Percentiles rank a stretch among this genome's conserved stretches.
Evolutionary conservation across 2,329 filamentous ascomycete genomes (phyloP).

Genomic region (Byssochlamys sp.): DNA sequence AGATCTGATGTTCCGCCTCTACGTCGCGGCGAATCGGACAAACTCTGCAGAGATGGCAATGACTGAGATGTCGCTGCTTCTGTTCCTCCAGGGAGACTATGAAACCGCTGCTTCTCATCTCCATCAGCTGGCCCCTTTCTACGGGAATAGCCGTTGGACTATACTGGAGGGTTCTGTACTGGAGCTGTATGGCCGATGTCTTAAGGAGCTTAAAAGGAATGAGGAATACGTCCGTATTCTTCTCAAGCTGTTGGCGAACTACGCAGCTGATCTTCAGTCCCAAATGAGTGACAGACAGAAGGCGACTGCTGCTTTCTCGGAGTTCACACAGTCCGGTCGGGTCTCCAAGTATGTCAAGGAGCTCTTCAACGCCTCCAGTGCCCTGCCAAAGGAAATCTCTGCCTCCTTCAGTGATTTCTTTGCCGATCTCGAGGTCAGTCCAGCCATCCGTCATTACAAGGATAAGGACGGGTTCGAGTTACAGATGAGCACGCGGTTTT

Average conservation of each 20-base stretch:
- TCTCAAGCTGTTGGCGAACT: constrained; percentile 51
- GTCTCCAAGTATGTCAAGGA: constrained; percentile 28
- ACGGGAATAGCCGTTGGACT: constrained; percentile 68
- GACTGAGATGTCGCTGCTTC: constrained; percentile 76
- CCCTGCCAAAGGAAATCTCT: constrained; percentile 52
- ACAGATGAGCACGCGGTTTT: constrained; percentile 57
- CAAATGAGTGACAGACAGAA: constrained; percentile 21
- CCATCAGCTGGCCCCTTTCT: constrained; percentile 65
- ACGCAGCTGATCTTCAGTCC: constrained; percentile 25
- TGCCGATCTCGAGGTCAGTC: constrained; percentile 56
- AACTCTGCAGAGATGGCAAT: constrained; percentile 69
- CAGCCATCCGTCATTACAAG: constrained; percentile 58
- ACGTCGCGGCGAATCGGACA: constrained; percentile 64
- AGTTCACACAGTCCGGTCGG: constrained; percentile 20
- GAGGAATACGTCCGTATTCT: constrained; percentile 72
- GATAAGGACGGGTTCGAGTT: constrained; percentile 67
- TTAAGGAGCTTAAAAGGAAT: constrained; percentile 63
- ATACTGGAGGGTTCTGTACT: constrained; percentile 73
- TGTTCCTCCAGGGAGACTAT: constrained; percentile 67
- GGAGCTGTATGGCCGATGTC: constrained; percentile 72
- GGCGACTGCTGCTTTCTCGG: constrained; percentile 20
- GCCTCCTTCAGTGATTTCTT: constrained; percentile 68
- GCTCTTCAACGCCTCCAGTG: constrained; percentile 40
- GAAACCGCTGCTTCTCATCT: constrained; percentile 67
- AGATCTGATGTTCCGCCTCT: constrained; percentile 73